A percentile compares a stretch with the other conserved stretches of the same genome.
Conservation (phyloP, 2,329 filamentous ascomycete genomes). For the Penicillium aurantiogriseum region DNA sequence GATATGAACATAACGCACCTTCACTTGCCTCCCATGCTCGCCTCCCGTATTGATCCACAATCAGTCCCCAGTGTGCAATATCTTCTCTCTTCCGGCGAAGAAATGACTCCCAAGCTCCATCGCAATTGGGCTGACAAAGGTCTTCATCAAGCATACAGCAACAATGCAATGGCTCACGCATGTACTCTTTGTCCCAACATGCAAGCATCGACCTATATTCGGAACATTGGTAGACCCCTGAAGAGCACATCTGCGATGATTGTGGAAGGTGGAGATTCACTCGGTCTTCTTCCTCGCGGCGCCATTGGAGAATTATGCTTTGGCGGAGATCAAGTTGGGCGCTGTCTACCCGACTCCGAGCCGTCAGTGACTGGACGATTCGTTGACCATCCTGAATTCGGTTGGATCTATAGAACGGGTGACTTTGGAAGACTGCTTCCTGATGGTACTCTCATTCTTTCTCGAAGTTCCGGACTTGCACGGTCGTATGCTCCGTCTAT, state of each 20-base stretch:
- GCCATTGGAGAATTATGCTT: conserved; percentile 82
- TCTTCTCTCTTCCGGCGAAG: conserved; percentile 77
- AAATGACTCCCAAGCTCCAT: conserved; percentile 70
- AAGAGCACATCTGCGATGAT: conserved; percentile 75
- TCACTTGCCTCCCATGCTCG: conserved; percentile 82
- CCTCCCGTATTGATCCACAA: conserved; percentile 66
- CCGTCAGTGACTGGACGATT: conserved; percentile 66
- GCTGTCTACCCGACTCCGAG: neutral
- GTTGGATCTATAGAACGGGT: conserved; percentile 76
- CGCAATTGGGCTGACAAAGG: conserved; percentile 64
- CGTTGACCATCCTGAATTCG: conserved; percentile 64
- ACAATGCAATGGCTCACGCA: conserved; percentile 60
- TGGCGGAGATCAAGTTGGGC: conserved; percentile 71
- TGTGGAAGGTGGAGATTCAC: conserved; percentile 44
- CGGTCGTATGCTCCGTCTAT: conserved; percentile 79
- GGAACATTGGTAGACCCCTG: conserved; percentile 74
- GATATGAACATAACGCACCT: conserved; percentile 70
- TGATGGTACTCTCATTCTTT: conserved; percentile 71
- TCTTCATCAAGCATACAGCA: conserved; percentile 63
- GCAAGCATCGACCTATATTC: conserved; percentile 56
- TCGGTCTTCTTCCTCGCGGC: conserved; percentile 63
- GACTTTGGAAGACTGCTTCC: conserved; percentile 77
- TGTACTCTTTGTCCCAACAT: conserved; percentile 70
- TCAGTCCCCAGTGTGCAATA: conserved; percentile 71
- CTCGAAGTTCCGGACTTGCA: conserved; percentile 73